Conservation (phyloP, 2,329 filamentous ascomycete genomes). For the Colletotrichum sp. region DNA sequence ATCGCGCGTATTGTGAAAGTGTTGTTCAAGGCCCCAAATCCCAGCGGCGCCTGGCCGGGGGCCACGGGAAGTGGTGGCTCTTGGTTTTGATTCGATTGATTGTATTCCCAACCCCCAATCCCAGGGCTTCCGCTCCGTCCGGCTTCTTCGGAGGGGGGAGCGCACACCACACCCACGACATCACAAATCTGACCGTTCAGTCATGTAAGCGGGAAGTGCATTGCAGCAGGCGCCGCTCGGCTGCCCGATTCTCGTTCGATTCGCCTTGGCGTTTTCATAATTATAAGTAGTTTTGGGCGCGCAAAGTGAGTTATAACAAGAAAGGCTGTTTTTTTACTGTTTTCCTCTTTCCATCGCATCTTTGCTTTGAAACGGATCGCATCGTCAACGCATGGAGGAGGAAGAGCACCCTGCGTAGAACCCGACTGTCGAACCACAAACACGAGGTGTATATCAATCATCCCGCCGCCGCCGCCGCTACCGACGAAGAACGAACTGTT, state of each 20-base stretch:
- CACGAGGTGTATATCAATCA: not conserved
- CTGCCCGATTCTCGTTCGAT: not conserved
- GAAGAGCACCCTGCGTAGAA: not conserved
- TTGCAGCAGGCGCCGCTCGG: not conserved
- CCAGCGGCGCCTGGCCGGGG: not conserved
- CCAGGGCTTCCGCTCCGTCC: constrained; percentile 19
- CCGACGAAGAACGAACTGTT: not conserved
- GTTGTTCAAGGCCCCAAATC: not conserved
- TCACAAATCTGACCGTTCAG: not conserved
- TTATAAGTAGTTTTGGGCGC: constrained; percentile 9
- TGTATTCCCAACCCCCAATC: not conserved
- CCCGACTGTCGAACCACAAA: not conserved
- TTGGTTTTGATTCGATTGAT: not conserved
- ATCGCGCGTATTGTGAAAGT: not conserved
- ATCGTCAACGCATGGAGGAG: not conserved
- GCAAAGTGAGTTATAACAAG: not conserved
- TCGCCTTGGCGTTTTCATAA: not conserved
- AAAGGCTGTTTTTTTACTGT: not conserved
- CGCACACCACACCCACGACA: not conserved
- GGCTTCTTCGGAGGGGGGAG: constrained; percentile 15
- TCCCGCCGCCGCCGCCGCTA: not conserved
- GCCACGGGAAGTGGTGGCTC: not conserved
- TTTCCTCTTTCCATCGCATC: not conserved
- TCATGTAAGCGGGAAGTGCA: constrained; percentile 8
- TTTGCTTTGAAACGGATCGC: not conserved